Percentiles rank a stretch among this genome's conserved stretches.
These are phyloP conservation scores for Parietichytrium sp. DNA, from an alignment of 108 stramenopile species.

Conservation along the genomic window DNA sequence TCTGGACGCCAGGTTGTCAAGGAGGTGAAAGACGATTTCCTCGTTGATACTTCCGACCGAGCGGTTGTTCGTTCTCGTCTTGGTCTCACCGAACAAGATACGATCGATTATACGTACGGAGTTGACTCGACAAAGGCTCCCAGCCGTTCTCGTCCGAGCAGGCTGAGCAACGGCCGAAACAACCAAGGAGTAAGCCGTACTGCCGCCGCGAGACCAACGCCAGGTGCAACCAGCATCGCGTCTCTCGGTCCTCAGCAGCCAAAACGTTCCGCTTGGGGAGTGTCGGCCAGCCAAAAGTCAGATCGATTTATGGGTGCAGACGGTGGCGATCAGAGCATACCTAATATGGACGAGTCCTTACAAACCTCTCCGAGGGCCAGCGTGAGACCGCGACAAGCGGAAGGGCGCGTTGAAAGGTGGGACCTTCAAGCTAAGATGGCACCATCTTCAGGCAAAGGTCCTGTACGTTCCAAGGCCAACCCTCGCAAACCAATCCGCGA, in stretches of 20 bases:
- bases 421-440: background rate
- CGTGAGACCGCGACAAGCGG: background rate
- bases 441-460: too few relatives aligned
- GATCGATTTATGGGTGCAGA: too few relatives aligned
- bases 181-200: background rate
- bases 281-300: too few relatives aligned
- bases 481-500: background rate
- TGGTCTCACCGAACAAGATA: background rate
- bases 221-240: background rate
- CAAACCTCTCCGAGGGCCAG: background rate
- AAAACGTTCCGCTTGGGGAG: background rate
- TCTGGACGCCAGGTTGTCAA: constrained; percentile 59
- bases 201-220: background rate
- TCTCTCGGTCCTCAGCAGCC: background rate
- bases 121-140: constrained; percentile 17
- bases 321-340: too few relatives aligned
- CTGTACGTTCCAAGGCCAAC: background rate
- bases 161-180: background rate
- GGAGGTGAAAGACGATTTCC: constrained; percentile 54
- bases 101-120: background rate
- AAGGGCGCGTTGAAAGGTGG: background rate
- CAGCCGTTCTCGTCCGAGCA: too few relatives aligned
- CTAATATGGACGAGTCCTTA: too few relatives aligned
- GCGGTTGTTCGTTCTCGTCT: constrained; percentile 35
- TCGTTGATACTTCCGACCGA: constrained; percentile 43